Base-by-base conservation (phyloP, 2,329 filamentous ascomycete genomes). In the Orbilia blumenaviensis region DNA sequence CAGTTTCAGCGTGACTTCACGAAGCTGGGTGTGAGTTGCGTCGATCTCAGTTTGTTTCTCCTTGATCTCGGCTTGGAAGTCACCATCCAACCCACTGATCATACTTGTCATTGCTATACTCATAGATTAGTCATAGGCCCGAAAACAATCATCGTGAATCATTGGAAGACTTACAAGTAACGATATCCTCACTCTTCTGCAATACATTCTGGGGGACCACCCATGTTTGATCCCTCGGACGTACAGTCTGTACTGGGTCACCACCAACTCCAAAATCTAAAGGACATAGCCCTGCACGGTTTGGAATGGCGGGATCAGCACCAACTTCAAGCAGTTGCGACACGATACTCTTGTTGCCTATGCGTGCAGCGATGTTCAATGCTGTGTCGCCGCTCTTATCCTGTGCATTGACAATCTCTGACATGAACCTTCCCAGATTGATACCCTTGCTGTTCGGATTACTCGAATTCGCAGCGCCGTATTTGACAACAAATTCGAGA, bases 261-360 rank as follows among this genome's bases (percentile, higher is more conserved):
- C 89, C 88, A 3, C 93, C 93, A 27, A 98, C 92, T 7, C 94
- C 94, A 84, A 99, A 99, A 82, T 98, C 95, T n/a, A 93, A 86
- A 0, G 95, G 94, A 41, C 92, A 88, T 10, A 98, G 86, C 18
- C 94, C 94, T 48, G 94, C 94, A 56, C 93, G 89, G 81, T 99
- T 99, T 4, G 93, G 88, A 80, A 98, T 94, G 63, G 91, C 89
- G n/a, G 93, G 91, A 82, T 98, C 93, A 0, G 95, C 95, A 68
- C 94, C 93, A 46, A 99, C 94, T 83, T 99, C 95, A 9, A 98
- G 86, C 32, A 99, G 86, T 82, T 99, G 95, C n/a, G 93, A 94
- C 71, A 98, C 96, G 80, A 99, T 97, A 80, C 93, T 96, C 66
- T 91, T 88, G 82, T 97, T 98, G 21, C 93, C 93, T 79, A 97